These are phyloP conservation scores for Ganoderma lucidum DNA, from an alignment of 1,284 basidiomycete species.

Conservation along the genomic window DNA sequence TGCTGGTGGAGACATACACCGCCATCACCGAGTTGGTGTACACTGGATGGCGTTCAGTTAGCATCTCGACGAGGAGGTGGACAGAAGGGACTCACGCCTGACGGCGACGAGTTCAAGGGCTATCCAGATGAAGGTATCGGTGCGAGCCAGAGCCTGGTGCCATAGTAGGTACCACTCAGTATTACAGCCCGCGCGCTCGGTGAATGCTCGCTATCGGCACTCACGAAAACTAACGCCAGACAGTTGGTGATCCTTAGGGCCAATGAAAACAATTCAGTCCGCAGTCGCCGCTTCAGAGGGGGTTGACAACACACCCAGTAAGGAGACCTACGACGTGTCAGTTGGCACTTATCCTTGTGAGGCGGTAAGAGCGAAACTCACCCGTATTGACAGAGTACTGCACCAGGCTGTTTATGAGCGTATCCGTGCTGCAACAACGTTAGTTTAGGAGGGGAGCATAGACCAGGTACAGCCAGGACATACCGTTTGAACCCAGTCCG, in stretches of 20 bases:
- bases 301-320: background rate
- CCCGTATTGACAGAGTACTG: constrained; percentile 21
- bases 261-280: background rate
- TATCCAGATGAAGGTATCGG: constrained; percentile 16
- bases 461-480: background rate
- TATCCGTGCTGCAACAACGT: constrained; percentile 10
- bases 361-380: background rate
- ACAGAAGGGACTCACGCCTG: background rate
- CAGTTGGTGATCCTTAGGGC: constrained; percentile 3
- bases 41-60: background rate
- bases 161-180: background rate
- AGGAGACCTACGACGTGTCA: constrained; percentile 7
- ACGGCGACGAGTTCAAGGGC: constrained; percentile 3
- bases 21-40: constrained; percentile 15
- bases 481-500: constrained; percentile 16
- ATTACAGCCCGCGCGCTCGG: background rate
- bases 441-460: background rate
- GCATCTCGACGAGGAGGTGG: background rate
- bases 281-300: too few species aligned
- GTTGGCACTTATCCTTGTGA: background rate
- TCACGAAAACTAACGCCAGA: constrained; percentile 8
- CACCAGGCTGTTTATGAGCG: constrained; percentile 12
- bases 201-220: background rate
- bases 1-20: background rate
- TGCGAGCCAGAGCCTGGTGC: constrained; percentile 11